Evolutionary conservation across 2,329 filamentous ascomycete species (phyloP).

Genomic region (Colletotrichum phormii): DNA sequence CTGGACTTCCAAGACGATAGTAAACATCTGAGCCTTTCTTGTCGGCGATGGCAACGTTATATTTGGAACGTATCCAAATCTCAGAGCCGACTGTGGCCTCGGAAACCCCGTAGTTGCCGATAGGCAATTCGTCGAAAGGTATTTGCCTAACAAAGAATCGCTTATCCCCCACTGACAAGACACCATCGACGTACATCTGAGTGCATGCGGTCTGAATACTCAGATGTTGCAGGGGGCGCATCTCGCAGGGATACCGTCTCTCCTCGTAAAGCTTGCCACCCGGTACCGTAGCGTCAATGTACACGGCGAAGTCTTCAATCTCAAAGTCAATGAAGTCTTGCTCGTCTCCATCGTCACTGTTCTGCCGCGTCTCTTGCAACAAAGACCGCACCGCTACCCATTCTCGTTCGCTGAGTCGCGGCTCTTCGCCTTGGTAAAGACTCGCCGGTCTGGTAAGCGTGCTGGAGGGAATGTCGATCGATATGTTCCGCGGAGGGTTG

Average conservation of each 20-base stretch:
- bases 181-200: constrained; percentile 69
- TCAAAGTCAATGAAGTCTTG: constrained; percentile 59
- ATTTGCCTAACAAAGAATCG: constrained; percentile 66
- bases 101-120: constrained; percentile 72
- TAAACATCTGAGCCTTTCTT: constrained; percentile 58
- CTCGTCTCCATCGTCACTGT: constrained; percentile 27
- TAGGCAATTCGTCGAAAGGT: constrained; percentile 67
- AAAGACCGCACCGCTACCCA: constrained; percentile 45
- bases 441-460: constrained; percentile 17
- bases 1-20: constrained; percentile 71
- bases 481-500: neutral
- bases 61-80: constrained; percentile 73
- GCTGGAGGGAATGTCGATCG: constrained; percentile 21
- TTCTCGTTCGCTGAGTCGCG: constrained; percentile 43
- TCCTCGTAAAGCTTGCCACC: neutral
- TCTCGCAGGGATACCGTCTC: constrained; percentile 52
- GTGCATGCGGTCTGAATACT: constrained; percentile 47
- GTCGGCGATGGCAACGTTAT: constrained; percentile 48
- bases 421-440: constrained; percentile 41
- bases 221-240: constrained; percentile 67
- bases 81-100: constrained; percentile 59
- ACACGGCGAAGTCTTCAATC: constrained; percentile 70
- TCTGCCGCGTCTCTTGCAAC: constrained; percentile 38
- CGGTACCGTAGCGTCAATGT: constrained; percentile 53
- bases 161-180: constrained; percentile 58